Percentiles rank a stretch among this genome's conserved stretches.
phyloP scores from a whole-genome alignment of 768 basidiomycete species.

The Amanita exitialis region DNA sequence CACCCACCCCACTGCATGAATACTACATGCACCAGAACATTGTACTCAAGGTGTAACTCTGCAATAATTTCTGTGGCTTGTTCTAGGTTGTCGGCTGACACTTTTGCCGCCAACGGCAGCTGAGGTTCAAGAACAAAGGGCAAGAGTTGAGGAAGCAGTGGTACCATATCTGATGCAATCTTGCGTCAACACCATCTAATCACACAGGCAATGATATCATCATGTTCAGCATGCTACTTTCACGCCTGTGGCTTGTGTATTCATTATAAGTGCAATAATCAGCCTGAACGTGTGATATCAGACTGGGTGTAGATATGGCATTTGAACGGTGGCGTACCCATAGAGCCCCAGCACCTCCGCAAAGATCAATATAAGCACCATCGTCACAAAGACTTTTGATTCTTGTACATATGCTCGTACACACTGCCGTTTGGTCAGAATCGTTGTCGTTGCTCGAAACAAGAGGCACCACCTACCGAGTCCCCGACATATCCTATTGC shows the following conservation, averaged over 20 bases:
- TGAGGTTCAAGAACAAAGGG: no score
- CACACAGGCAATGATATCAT: background rate
- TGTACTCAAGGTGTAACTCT: background rate
- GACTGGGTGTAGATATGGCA: background rate
- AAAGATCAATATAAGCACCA: slow-evolving; percentile 95
- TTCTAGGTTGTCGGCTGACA: background rate
- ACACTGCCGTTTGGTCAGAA: slow-evolving; percentile 39
- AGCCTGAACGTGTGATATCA: slow-evolving; percentile 29
- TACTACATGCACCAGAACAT: background rate
- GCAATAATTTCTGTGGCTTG: background rate
- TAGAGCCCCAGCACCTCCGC: slow-evolving; percentile 87
- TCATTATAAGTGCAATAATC: slow-evolving; percentile 89
- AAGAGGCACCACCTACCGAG: slow-evolving; percentile 46
- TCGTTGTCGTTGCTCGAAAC: background rate
- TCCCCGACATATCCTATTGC: slow-evolving; percentile 94
- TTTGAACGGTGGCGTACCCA: slow-evolving; percentile 38
- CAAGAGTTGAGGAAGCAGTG: no score
- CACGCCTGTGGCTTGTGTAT: slow-evolving; percentile 55
- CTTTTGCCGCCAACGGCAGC: background rate
- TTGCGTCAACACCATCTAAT: background rate
- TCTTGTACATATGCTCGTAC: slow-evolving; percentile 89
- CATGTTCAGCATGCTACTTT: slow-evolving; percentile 16
- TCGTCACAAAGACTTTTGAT: slow-evolving; percentile 84
- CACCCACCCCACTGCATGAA: slow-evolving; percentile 3
- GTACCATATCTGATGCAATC: background rate